Conservation (phyloP, 352 stramenopile genomes). For the Phytopythium litorale region DNA sequence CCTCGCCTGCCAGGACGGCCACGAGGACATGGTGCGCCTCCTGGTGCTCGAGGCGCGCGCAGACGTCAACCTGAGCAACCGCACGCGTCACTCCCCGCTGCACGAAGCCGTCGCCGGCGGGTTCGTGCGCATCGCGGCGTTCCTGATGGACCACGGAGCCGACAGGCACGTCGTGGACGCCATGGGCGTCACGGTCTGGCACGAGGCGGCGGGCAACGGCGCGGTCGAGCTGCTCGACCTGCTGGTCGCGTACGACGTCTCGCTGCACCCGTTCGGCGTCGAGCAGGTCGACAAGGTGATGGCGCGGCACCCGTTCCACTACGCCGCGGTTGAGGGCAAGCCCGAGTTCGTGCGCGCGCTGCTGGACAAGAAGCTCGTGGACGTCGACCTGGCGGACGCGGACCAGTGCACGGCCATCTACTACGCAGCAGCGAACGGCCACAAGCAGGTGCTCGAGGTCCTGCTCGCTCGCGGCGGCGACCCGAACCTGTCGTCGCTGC, state of each 20-base stretch:
- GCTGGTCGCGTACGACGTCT: conserved; percentile 47
- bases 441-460: conserved; percentile 41
- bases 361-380: conserved; percentile 48
- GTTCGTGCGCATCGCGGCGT: conserved; percentile 34
- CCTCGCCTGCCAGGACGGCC: conserved; percentile 53
- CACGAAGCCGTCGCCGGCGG: conserved; percentile 67
- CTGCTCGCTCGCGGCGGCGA: conserved; percentile 46
- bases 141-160: conserved; percentile 54
- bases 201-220: conserved; percentile 67
- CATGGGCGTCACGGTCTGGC: conserved; percentile 80
- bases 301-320: conserved; percentile 80
- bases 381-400: conserved; percentile 60
- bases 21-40: conserved; percentile 38
- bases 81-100: conserved; percentile 57
- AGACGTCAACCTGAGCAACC: conserved; percentile 58
- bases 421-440: conserved; percentile 68
- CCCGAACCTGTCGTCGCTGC: conserved; percentile 53
- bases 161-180: conserved; percentile 64
- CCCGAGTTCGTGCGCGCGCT: conserved; percentile 48
- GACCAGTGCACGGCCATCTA: conserved; percentile 71
- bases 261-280: conserved; percentile 28
- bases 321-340: conserved; percentile 70
- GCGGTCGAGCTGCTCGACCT: conserved; percentile 55
- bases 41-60: conserved; percentile 37
- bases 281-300: conserved; percentile 73